These are phyloP conservation scores for Pugionium cornutum DNA, from an alignment of 345 rosid species.

Conservation along the genomic window DNA sequence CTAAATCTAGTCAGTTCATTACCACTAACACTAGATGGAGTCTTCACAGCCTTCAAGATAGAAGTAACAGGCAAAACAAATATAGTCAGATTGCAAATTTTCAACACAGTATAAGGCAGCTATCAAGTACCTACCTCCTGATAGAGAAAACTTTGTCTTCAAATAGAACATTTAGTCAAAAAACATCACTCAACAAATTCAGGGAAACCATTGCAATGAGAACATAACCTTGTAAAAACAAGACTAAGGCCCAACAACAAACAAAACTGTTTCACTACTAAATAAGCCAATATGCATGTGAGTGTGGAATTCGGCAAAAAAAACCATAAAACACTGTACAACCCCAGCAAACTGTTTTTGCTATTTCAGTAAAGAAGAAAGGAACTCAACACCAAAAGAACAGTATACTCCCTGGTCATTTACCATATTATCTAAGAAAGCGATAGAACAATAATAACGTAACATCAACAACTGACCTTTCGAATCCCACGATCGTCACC, in stretches of 20 bases:
- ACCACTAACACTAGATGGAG: conserved; percentile 51
- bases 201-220: conserved; percentile 10
- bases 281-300: conserved; percentile 17
- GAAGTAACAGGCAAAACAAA: conserved; percentile 29
- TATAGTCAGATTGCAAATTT: conserved; percentile 24
- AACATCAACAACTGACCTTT: conserved; percentile 57
- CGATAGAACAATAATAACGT: conserved; percentile 12
- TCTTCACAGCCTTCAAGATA: conserved; percentile 59
- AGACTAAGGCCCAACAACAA: conserved; percentile 13
- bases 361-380: conserved; percentile 3
- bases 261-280: conserved; percentile 2
- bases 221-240: conserved; percentile 3
- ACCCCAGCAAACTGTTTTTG: conserved; percentile 1
- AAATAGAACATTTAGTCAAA: conserved; percentile 7
- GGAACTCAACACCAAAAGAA: conserved; percentile 21
- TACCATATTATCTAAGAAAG: conserved; percentile 27
- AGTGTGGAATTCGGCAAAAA: conserved; percentile 9
- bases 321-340: conserved; percentile 12
- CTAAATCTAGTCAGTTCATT: conserved; percentile 87
- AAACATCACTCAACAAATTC: conserved; percentile 6
- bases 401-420: conserved; percentile 1
- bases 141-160: background rate
- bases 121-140: background rate
- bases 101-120: conserved; percentile 14
- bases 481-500: conserved; percentile 54